Base-by-base conservation (phyloP, 192 early-diverging fungal genomes). In the Coemansia sp. region DNA sequence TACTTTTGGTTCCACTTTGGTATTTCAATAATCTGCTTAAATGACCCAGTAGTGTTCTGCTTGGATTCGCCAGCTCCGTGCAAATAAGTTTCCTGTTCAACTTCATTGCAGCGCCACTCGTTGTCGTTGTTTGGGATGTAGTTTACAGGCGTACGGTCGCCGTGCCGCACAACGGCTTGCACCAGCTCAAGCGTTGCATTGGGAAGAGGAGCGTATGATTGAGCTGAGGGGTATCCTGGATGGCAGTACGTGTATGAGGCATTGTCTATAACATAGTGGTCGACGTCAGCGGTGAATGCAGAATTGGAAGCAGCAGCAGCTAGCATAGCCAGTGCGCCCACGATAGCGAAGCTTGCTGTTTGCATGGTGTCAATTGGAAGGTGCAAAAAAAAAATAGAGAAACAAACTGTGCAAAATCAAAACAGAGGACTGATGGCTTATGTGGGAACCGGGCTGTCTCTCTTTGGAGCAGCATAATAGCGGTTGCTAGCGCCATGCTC, bases 401-500 rank as follows among this genome's bases (percentile, higher is more conserved):
- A 12, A 51, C 40, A 51, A 23, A n/a, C 50, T 12, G 38, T 1
- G 18, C 46, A 48, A 32, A 28, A 31, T 14, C 30, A 31, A 31
- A 51, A 51, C 48, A 47, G 14, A 30, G 5, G 9, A 3, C 14
- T 28, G 21, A 18, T 14, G 16, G 23, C 7, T 16, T 39, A 57
- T 5, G 55, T 20, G 44, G 34, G 41, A 36, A 20, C 31, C 7
- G 55, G 41, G 44, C 30, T 57, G 31, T 49, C 23, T 12, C 41
- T 42, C 31, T 20, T 36, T 3, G 61, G 14, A 0, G 60, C 49
- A 16, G 38, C 18, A 26, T 61, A 64, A 42, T 69, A 82, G 11
- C 84, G 64, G 58, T 95, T 95, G 42, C 93, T 88, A 30, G 88
- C 78, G 6, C 82, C 74, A 71, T 93, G 89, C 57, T 93, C 93